Base-by-base conservation (phyloP, 2,329 filamentous ascomycete species). In the Cercospora canescens region DNA sequence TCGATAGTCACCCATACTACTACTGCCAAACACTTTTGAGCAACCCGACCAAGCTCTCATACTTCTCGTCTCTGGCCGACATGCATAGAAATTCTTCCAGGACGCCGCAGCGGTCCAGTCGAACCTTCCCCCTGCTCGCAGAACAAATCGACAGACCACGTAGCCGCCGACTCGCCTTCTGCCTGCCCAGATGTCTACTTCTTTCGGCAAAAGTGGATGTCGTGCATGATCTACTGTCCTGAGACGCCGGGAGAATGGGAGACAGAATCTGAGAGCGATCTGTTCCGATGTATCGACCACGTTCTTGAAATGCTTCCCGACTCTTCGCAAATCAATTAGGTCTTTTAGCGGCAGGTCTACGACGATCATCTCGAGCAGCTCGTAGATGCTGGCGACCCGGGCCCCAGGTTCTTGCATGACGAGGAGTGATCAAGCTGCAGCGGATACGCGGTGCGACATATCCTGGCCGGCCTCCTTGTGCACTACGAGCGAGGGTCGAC, bases 341-440 rank as follows among this genome's bases (percentile, higher is more conserved):
- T 63, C 59, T 52, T 59, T 41, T 4, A 60, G 34, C 18, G 59
- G 52, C 12, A 68, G 56, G 21, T 68, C 59, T 18, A 60, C 9
- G n/a, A 67, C 50, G 26, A 68, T 68, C 60, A 60, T 63, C 24
- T 68, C 66, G 11, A 68, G 55, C 14, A 68, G 66, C 63, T 68
- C 66, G 32, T 65, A 68, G 16, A 65, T 66, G 26, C 34, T 45
- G n/a, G 63, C 60, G 18, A 68, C 35, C 35, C 56, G 37, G 37
- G 39, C 37, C 18, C 66, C 66, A 21, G 66, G 21, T 30, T 34
- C 60, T 41, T n/a, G 60, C 28, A 34, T 39, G 24, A 21, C 52
- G 48, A 34, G 45, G 26, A 28, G 52, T 35, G 52, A n/a, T 56
- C 30, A 34, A 32, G 28, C 52, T 34, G 52, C 28, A 56, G 52